Percentiles rank a stretch among this genome's conserved stretches.
Evolutionary conservation across 2,329 filamentous ascomycete genomes (phyloP).

Genomic region (Macrophomina tecta): DNA sequence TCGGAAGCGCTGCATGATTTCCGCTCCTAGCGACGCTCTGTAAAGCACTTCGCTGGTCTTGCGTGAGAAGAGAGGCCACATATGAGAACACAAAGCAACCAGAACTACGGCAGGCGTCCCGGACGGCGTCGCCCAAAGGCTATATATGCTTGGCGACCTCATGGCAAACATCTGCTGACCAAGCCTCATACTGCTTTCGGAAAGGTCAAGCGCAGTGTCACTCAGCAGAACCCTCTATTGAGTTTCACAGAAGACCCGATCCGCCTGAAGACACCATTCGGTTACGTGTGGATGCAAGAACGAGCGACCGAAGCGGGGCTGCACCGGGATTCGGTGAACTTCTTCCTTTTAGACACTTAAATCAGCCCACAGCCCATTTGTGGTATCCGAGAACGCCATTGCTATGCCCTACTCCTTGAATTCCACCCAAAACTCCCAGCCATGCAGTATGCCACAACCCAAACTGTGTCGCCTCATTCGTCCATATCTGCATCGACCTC

Average conservation of each 20-base stretch:
- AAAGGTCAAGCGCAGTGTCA: conserved; percentile 14
- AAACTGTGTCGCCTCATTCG: background rate
- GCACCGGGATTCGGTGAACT: background rate
- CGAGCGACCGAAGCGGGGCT: background rate
- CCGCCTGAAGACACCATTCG: conserved; percentile 8
- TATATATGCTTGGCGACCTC: background rate
- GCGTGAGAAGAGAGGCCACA: background rate
- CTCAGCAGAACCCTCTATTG: background rate
- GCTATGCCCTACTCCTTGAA: conserved; percentile 16
- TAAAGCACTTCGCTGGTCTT: background rate
- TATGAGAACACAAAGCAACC: too few species aligned
- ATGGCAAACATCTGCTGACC: background rate
- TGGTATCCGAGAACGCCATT: conserved; percentile 22
- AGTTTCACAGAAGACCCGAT: background rate
- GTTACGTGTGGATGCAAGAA: conserved; percentile 20
- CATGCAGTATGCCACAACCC: background rate
- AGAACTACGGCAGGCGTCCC: too few species aligned
- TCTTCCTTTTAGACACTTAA: conserved; percentile 9
- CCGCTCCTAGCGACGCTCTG: background rate
- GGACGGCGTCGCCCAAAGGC: too few species aligned
- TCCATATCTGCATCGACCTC: conserved; percentile 59
- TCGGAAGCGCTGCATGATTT: background rate
- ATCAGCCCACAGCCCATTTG: background rate
- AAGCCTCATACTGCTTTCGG: background rate
- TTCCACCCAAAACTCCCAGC: conserved; percentile 16